Evolutionary conservation across 2,329 filamentous ascomycete genomes (phyloP).

Genomic region (Fusarium sp.): DNA sequence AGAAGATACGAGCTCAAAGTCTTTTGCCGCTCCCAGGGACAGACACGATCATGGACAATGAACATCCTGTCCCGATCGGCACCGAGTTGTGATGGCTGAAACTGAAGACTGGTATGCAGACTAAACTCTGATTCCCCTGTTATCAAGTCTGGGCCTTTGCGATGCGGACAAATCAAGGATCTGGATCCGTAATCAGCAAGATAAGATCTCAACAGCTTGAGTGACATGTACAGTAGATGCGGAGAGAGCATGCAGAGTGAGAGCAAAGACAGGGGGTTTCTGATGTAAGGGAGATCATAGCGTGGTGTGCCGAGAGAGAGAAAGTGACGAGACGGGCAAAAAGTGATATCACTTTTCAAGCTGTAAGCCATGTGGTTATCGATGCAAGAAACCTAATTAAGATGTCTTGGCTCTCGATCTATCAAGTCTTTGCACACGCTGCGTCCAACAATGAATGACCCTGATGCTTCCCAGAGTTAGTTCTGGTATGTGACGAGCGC

Average conservation of each 20-base stretch:
- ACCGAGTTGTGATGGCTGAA: slow-evolving; percentile 31
- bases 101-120: slow-evolving; percentile 41
- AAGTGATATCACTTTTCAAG: slow-evolving; percentile 28
- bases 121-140: slow-evolving; percentile 24
- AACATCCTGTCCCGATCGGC: slow-evolving; percentile 12
- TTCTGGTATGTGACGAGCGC: slow-evolving; percentile 30
- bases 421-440: slow-evolving; percentile 1
- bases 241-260: slow-evolving; percentile 21
- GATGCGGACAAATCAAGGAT: background rate
- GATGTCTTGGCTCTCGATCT: background rate
- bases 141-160: slow-evolving; percentile 19
- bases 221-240: slow-evolving; percentile 19
- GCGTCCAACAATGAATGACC: background rate
- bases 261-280: slow-evolving; percentile 1
- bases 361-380: slow-evolving; percentile 14
- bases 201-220: slow-evolving; percentile 12
- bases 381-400: slow-evolving; percentile 9
- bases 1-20: slow-evolving; percentile 2
- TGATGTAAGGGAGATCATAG: slow-evolving; percentile 28
- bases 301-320: background rate
- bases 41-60: slow-evolving; percentile 11
- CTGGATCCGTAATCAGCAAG: slow-evolving; percentile 19
- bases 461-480: background rate
- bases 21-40: background rate
- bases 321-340: slow-evolving; percentile 10